Conservation (phyloP, 192 early-diverging fungal genomes). For the Mortierella hygrophila region DNA sequence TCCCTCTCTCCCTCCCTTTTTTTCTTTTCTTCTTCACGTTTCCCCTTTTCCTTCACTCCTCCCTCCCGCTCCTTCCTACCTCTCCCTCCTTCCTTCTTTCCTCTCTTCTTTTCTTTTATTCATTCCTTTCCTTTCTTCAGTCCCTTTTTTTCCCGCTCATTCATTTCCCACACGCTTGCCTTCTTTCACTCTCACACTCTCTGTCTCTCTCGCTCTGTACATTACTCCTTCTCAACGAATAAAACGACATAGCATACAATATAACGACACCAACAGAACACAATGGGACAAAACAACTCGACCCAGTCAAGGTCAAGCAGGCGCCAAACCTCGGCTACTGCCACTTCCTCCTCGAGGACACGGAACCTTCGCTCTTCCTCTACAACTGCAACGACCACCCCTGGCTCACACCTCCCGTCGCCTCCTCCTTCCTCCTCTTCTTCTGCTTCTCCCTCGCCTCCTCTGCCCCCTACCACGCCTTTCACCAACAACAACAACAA, state of each 20-base stretch:
- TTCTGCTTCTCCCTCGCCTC: neutral
- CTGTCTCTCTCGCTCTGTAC: neutral
- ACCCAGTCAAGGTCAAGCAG: neutral
- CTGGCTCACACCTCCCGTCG: too few species aligned
- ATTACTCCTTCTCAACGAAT: too few species aligned
- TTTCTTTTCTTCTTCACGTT: neutral
- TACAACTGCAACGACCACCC: neutral
- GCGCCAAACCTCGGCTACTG: neutral
- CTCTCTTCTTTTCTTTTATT: neutral
- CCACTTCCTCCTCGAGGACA: neutral
- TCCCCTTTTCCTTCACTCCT: neutral
- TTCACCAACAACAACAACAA: neutral
- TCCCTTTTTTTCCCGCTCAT: neutral
- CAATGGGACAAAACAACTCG: conserved; percentile 9
- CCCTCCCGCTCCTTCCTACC: neutral
- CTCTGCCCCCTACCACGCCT: too few species aligned
- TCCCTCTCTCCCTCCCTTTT: neutral
- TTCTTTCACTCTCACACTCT: neutral
- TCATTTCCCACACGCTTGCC: neutral
- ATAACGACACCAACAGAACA: neutral
- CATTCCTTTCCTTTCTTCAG: neutral
- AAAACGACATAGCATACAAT: too few species aligned
- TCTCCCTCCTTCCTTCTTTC: neutral
- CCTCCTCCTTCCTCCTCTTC: neutral
- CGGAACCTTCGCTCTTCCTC: neutral